phyloP scores from a whole-genome alignment of 805 yeast species.

The Saccharomycopsis sp. region DNA sequence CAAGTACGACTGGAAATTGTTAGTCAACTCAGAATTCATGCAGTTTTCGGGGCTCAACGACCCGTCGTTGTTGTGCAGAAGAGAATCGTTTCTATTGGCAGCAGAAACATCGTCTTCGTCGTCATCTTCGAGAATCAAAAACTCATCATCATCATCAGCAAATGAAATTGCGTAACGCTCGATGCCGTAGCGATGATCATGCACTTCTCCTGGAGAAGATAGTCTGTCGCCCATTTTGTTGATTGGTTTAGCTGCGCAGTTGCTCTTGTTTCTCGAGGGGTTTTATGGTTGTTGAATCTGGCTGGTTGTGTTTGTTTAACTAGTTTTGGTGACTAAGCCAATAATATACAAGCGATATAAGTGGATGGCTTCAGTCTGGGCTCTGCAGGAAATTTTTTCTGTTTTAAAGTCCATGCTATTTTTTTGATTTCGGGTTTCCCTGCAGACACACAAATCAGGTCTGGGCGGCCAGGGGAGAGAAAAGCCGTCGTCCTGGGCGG shows the following conservation, averaged over 20 bases:
- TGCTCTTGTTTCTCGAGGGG: neutral
- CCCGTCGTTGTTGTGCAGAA: neutral
- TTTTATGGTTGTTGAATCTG: neutral
- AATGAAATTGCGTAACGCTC: neutral
- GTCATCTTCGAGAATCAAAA: neutral
- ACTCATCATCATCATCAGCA: neutral
- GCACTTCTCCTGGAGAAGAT: neutral
- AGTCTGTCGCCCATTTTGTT: constrained; percentile 1
- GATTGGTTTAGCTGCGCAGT: neutral
- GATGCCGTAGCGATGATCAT: neutral
- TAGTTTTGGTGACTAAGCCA: neutral
- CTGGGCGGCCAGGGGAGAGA: too few relatives aligned
- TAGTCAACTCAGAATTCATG: constrained; percentile 12
- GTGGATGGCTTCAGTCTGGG: neutral
- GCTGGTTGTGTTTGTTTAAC: neutral
- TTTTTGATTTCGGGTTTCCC: neutral
- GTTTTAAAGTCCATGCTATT: neutral
- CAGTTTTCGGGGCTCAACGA: constrained; percentile 6
- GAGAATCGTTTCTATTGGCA: neutral
- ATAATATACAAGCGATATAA: neutral
- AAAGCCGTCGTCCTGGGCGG: too few relatives aligned
- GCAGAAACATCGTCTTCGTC: neutral
- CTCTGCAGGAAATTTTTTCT: neutral
- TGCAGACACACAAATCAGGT: neutral
- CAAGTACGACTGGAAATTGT: constrained; percentile 7